Evolutionary conservation across 1,284 basidiomycete species (phyloP), one percentile per base, ranked within the genome.

Genomic region (Leccinum proliferum): DNA sequence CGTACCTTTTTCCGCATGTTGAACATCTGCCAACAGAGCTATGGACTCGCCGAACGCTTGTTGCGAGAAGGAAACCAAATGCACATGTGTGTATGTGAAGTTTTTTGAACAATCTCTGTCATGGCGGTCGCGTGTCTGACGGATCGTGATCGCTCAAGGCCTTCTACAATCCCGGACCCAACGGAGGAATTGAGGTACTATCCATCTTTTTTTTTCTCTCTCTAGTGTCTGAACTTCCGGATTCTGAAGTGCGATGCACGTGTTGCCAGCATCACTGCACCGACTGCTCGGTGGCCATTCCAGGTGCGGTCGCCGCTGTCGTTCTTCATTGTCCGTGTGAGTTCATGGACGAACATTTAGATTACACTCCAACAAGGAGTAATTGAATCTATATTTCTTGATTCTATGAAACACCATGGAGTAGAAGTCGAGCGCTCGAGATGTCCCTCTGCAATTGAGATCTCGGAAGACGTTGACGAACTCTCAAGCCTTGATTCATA

Each of bases 281-380:
- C 83, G 7, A 79, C 80, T 10, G 84, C 86, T 4, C 79, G 86
- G n/a, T 89, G 81, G 70, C 86, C 86, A 5, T 88, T 85, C 66
- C 84, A 87, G 76, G 86, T 83, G 63, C 55, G 64, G n/a, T 52
- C 25, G 9, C 52, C 34, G n/a, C 29, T 35, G 35, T 37, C 35
- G 12, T 32, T 15, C 21, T n/a, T 62, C 50, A 14, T 29, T 15
- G 18, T 48, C 25, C 41, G 12, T 6, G 5, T 29, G 55, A n/a
- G 59, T 52, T 58, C 14, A 39, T 52, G 7, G 37, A 1, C 10
- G 14, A 14, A 12, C 29, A 1, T 32, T 11, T 63, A 89, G 84
- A 76, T 83, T 9, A 90, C 88, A 0, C 75, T 89, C 18, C 85
- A 89, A 66, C 88, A 91, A 78, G 88, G 88, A 2, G 82, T 81